Conservation (phyloP, 768 basidiomycete genomes). For the Suillus placidus region DNA sequence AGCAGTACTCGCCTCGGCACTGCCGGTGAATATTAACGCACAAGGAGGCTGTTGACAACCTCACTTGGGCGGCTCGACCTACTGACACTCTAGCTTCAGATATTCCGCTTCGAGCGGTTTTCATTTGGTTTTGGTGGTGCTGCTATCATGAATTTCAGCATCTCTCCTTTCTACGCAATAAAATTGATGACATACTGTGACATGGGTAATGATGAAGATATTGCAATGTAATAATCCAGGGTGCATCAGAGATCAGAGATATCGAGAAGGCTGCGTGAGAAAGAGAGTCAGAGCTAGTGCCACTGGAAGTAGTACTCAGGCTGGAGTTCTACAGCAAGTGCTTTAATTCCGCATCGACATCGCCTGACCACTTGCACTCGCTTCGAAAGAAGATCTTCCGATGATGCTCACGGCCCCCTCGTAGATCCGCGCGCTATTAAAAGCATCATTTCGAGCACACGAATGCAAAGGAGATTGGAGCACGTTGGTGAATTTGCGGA, state of each 20-base stretch:
- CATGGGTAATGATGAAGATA: background rate
- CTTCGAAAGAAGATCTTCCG: constrained; percentile 27
- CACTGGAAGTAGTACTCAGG: constrained; percentile 43
- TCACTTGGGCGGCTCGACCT: background rate
- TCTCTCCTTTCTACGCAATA: background rate
- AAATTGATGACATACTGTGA: background rate
- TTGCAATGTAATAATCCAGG: constrained; percentile 66
- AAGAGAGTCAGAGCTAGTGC: constrained; percentile 58
- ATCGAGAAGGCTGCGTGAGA: constrained; percentile 59
- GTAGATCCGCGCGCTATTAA: constrained; percentile 22
- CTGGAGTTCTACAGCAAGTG: constrained; percentile 77
- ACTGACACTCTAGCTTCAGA: constrained; percentile 60
- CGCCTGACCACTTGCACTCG: constrained; percentile 44
- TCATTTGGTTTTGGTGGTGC: constrained; percentile 65
- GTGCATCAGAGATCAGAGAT: constrained; percentile 71
- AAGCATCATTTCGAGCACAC: background rate
- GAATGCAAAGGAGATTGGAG: constrained; percentile 8
- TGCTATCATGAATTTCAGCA: constrained; percentile 38
- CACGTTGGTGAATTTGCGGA: constrained; percentile 5
- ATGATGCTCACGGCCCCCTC: constrained; percentile 23
- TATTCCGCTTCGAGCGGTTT: constrained; percentile 59
- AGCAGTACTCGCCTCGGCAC: constrained; percentile 45
- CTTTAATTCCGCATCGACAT: constrained; percentile 60
- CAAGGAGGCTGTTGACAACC: constrained; percentile 14
- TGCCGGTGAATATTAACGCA: constrained; percentile 12